Evolutionary conservation across 495 filamentous ascomycete genomes (phyloP), one percentile per base, ranked within the genome.

Genomic region (Aspergillus cavernicola): DNA sequence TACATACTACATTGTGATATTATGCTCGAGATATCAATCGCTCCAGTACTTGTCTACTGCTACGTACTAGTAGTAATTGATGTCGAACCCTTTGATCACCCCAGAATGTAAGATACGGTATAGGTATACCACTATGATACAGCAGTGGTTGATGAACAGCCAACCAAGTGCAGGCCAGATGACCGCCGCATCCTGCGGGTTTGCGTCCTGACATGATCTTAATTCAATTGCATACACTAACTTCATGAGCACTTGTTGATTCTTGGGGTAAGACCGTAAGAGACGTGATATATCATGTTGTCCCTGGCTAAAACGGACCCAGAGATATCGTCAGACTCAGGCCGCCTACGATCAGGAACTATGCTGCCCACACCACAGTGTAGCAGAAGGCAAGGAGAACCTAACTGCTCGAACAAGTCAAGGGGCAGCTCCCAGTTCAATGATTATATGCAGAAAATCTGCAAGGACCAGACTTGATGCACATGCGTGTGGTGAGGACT

Each of bases 391-490:
- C 33, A 57, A 35, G 43, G 37, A 31, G 32, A 23, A 38, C 11
- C 23, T 24, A 29, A 40, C 11, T 12, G 18, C 11, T 43, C 26
- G 16, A n/a, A 5, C 28, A 36, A 37, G n/a, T 20, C 11, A 36
- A 50, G 16, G 44, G 23, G 41, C 22, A 20, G 19, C 46, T 41
- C 42, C 52, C 52, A 57, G 41, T n/a, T 18, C 15, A 11, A 26
- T 33, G 26, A 55, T 39, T 13, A 50, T 6, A 53, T 63, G 57
- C 60, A 69, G 52, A 53, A 62, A 63, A 64, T 61, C 61, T 69
- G 68, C 66, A 71, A 71, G 66, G 66, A 71, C 58, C 53, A 48
- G 48, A 48, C 16, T 50, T 36, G 52, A 52, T 52, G 54, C 55
- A 61, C 53, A 55, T 56, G 48, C 55, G 23, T 32, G 53, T 47